These are phyloP conservation scores for Uronychia setigera DNA, from an alignment of 73 alveolate species.

Conservation along the genomic window DNA sequence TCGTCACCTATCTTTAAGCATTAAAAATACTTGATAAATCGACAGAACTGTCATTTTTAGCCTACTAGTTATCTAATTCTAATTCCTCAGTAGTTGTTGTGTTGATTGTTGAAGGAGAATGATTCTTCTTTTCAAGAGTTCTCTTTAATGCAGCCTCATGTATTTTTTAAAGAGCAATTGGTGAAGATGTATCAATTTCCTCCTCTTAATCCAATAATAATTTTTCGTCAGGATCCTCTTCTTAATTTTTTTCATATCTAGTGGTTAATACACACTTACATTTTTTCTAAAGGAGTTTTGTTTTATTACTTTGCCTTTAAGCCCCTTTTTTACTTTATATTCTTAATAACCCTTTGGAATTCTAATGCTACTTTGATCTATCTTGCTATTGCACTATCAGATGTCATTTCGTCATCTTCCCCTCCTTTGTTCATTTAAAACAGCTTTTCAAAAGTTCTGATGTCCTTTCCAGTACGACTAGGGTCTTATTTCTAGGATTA, in stretches of 20 bases:
- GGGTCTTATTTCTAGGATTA: background rate
- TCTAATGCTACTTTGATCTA: conserved; percentile 28
- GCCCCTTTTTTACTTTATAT: background rate
- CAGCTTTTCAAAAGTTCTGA: conserved; percentile 17
- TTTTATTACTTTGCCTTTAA: background rate
- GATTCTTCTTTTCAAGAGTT: background rate
- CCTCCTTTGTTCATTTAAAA: conserved; percentile 1
- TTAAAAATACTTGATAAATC: background rate
- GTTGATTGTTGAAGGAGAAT: background rate
- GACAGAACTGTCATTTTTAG: background rate
- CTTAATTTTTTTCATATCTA: background rate
- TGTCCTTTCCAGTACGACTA: conserved; percentile 18
- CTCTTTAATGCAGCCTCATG: background rate
- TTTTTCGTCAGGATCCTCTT: background rate
- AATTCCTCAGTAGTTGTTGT: background rate
- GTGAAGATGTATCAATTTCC: background rate
- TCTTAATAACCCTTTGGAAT: background rate
- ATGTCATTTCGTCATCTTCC: conserved; percentile 7
- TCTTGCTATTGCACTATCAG: conserved; percentile 26
- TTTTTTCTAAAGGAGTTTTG: background rate
- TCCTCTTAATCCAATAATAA: background rate
- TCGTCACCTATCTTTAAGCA: background rate
- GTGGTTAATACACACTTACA: too few relatives aligned
- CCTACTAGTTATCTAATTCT: background rate
- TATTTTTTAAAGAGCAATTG: background rate